phyloP scores from a whole-genome alignment of 179 eudicot species.

The Beta corolliflora region DNA sequence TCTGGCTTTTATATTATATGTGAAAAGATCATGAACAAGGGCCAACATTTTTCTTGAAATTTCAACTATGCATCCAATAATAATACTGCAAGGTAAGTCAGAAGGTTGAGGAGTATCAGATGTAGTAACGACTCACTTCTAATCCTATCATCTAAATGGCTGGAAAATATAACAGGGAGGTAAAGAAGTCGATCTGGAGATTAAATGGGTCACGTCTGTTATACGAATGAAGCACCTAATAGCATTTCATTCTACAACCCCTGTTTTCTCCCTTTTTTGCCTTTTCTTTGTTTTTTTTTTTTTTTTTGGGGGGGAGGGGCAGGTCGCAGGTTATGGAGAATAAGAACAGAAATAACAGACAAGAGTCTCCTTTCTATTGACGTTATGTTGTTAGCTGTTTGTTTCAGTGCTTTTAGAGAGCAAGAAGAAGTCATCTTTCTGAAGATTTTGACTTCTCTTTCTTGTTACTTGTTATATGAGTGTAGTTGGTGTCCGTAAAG shows the following conservation, averaged over 20 bases:
- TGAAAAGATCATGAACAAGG: constrained; percentile 5
- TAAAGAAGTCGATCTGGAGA: background rate
- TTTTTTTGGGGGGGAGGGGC: background rate
- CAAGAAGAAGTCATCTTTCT: background rate
- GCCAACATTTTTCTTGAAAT: background rate
- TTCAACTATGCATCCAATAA: background rate
- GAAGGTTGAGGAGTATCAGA: background rate
- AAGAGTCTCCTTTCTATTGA: background rate
- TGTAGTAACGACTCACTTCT: background rate
- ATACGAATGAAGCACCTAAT: background rate
- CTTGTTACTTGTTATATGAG: constrained; percentile 23
- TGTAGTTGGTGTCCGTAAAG: constrained; percentile 95
- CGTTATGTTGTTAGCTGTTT: background rate
- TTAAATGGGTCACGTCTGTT: background rate
- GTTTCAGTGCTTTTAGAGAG: background rate
- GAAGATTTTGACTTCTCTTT: constrained; percentile 16
- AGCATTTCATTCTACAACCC: background rate
- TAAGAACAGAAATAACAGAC: background rate
- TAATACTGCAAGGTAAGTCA: background rate
- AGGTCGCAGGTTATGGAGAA: background rate
- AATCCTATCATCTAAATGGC: background rate
- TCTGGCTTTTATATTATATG: background rate
- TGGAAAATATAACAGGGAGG: background rate
- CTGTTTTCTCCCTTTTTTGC: background rate
- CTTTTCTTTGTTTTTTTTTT: background rate